Evolutionary conservation across 345 rosid species (phyloP), one percentile per base, ranked within the genome.

Genomic region (Arabidopsis suecica): DNA sequence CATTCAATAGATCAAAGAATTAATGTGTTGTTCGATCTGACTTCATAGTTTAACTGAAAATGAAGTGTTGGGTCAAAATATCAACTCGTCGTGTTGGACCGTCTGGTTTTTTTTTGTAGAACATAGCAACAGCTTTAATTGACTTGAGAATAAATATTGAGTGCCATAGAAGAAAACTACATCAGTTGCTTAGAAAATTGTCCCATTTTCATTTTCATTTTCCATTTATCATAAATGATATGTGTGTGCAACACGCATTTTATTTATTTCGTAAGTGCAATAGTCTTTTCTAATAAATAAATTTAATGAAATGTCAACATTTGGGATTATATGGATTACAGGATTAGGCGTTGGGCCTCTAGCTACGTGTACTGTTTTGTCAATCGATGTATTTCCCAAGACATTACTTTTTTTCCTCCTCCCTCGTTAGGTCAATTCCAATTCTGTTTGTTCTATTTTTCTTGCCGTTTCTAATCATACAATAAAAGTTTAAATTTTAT

Each of bases 61-160:
- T 61, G 8, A 50, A 32, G 20, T 49, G 20, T 30, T 49, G 45
- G 67, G 73, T 75, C 68, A 67, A 50, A 50, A 59, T 68, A 59
- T 32, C 20, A 9, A 73, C 65, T 57, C 40, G 49, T 36, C 47
- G 71, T 34, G 57, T 56, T 34, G 16, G 25, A 66, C 67, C 25
- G 20, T 57, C 25, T 58, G 61, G 10, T 32, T 28, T 37, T 32
- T 28, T 37, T 74, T 65, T 38, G n/a, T 28, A 41, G 25, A 66
- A 40, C 53, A 38, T 22, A 53, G 33, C 64, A 53, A 42, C 64
- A 53, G 69, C 64, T 61, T 69, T 61, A 61, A 62, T 61, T 76
- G 79, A 61, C 70, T 61, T 44, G 58, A 42, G 65, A 76, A 69
- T 68, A 51, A 49, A 60, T 75, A 48, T 47, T 60, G 73, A 60